Evolutionary conservation across 768 basidiomycete species (phyloP).

Genomic region (Lentinula lateritia): DNA sequence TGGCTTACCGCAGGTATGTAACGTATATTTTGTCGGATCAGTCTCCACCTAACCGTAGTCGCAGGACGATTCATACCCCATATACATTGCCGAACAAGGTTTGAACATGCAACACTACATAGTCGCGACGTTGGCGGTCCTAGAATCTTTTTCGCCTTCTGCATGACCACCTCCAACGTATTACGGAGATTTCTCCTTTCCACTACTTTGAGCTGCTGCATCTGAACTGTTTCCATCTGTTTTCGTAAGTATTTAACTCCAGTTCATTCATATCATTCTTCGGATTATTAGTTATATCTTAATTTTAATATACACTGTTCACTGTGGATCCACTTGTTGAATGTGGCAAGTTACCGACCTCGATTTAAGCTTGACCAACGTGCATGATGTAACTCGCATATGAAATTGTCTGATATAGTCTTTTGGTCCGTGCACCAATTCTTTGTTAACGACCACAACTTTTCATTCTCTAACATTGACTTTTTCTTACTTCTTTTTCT

Average conservation of each 20-base stretch:
- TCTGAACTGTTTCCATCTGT: no score
- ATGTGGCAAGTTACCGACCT: no score
- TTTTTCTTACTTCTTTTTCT: neutral
- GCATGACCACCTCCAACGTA: no score
- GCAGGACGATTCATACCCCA: conserved; percentile 10
- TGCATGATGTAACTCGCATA: neutral
- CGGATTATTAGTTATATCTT: no score
- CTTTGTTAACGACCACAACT: neutral
- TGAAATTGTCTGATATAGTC: neutral
- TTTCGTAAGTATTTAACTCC: no score
- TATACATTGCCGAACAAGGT: conserved; percentile 12
- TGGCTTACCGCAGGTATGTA: conserved; percentile 3
- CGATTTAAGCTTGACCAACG: neutral
- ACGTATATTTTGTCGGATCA: neutral
- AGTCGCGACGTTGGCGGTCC: conserved; percentile 8
- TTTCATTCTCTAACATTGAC: neutral
- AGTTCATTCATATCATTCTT: no score
- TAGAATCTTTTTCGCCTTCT: conserved; percentile 2
- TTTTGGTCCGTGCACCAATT: neutral
- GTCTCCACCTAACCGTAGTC: neutral
- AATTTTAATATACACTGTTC: no score
- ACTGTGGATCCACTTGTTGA: no score
- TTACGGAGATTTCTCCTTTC: no score
- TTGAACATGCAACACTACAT: conserved; percentile 5
- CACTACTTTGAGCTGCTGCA: no score